Conservation (phyloP, 176 grass and related monocot species). For the Thinopyrum elongatum region DNA sequence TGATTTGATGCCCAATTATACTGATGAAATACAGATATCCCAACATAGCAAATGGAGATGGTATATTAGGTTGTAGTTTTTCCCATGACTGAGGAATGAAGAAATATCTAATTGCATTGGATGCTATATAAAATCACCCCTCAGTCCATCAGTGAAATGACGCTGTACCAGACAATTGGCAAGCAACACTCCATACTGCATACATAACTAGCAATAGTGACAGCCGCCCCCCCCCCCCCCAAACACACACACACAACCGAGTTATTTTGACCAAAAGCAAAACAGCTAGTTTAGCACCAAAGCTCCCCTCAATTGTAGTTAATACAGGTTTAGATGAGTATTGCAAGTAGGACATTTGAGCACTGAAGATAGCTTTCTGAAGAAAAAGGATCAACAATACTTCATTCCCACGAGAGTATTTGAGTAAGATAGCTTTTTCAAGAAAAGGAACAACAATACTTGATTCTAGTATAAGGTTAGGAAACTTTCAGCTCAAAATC, state of each 20-base stretch:
- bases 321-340: not conserved
- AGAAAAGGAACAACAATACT: slow-evolving; percentile 13
- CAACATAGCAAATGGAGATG: not conserved
- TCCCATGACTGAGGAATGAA: not conserved
- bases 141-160: not conserved
- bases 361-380: not conserved
- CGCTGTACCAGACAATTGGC: not conserved
- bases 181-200: not conserved
- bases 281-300: not conserved
- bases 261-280: not conserved
- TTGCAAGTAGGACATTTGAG: not conserved
- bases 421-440: not conserved
- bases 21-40: not conserved
- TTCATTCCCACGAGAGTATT: not conserved
- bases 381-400: slow-evolving; percentile 12
- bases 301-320: not conserved
- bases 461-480: slow-evolving; percentile 8
- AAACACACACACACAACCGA: not conserved
- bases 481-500: slow-evolving; percentile 1
- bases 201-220: not conserved
- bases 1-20: not conserved
- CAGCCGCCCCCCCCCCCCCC: too few relatives aligned
- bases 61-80: not conserved
- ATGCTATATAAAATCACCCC: not conserved
- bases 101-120: slow-evolving; percentile 3